A percentile compares a stretch with the other conserved stretches of the same genome.
These are phyloP conservation scores for Vishniacozyma victoriae DNA, from an alignment of 768 basidiomycete genomes.

Conservation along the genomic window DNA sequence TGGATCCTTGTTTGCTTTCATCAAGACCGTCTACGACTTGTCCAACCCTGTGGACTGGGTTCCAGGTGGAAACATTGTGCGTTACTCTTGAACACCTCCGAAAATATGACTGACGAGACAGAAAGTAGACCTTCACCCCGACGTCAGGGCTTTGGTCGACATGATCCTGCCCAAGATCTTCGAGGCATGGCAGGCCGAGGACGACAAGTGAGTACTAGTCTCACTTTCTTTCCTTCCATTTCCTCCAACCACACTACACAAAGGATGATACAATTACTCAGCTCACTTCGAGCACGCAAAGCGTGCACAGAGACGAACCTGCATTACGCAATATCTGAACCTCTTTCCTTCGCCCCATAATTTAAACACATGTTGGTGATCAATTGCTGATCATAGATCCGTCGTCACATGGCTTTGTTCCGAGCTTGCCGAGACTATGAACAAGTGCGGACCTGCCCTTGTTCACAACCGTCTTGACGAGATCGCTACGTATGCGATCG, in stretches of 20 bases:
- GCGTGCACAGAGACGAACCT: conserved; percentile 58
- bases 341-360: conserved; percentile 12
- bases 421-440: conserved; percentile 84
- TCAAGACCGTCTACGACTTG: conserved; percentile 86
- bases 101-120: background rate
- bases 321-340: conserved; percentile 47
- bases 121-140: conserved; percentile 50
- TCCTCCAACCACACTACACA: conserved; percentile 1
- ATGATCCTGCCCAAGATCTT: conserved; percentile 69
- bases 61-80: conserved; percentile 62
- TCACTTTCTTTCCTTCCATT: conserved; percentile 14
- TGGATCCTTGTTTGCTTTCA: conserved; percentile 77
- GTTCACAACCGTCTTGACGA: conserved; percentile 68
- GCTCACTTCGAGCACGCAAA: conserved; percentile 65
- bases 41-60: conserved; percentile 76
- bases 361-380: background rate
- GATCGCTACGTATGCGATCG: conserved; percentile 71
- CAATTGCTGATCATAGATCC: conserved; percentile 15
- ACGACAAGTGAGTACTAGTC: conserved; percentile 75
- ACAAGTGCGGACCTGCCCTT: conserved; percentile 82
- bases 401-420: conserved; percentile 84
- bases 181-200: conserved; percentile 87
- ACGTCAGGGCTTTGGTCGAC: conserved; percentile 71
- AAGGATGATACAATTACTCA: conserved; percentile 60
- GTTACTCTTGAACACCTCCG: conserved; percentile 36